These are phyloP conservation scores for Bryum argenteum DNA, from an alignment of 225 moss, liverwort and hornwort genomes.

Conservation along the genomic window DNA sequence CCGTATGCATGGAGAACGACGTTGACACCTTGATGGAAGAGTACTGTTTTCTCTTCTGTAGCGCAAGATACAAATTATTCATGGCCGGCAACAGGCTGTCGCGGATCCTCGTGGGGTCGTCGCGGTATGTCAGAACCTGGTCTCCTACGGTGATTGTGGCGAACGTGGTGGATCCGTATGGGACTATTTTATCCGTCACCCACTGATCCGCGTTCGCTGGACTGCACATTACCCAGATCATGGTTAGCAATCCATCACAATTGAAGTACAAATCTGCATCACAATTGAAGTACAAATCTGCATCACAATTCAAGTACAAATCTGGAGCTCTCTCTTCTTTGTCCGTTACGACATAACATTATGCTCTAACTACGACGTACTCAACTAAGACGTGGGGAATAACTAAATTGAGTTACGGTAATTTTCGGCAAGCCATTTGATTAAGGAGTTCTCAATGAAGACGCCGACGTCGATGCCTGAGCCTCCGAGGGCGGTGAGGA, in stretches of 20 bases:
- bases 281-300: too few species aligned
- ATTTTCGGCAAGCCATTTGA: conserved; percentile 34
- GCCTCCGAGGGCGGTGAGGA: conserved; percentile 48
- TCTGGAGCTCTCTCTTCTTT: too few species aligned
- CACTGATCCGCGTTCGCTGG: conserved; percentile 41
- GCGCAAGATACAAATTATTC: conserved; percentile 50
- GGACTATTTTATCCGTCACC: conserved; percentile 46
- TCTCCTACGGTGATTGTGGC: conserved; percentile 54
- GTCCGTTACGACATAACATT: too few species aligned
- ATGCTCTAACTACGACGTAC: background rate
- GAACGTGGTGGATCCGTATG: conserved; percentile 34
- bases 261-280: too few species aligned
- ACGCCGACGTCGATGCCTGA: conserved; percentile 52
- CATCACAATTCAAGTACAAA: too few species aligned
- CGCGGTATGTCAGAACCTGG: conserved; percentile 36
- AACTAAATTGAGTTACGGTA: background rate
- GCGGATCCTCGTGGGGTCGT: background rate
- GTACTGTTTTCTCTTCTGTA: conserved; percentile 29
- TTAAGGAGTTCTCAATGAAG: conserved; percentile 37
- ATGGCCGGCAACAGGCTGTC: background rate
- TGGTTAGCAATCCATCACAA: background rate
- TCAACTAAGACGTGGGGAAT: background rate
- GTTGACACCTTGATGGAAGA: conserved; percentile 52
- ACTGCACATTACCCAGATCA: background rate
- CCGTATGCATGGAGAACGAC: conserved; percentile 41